Base-by-base conservation (phyloP, 495 filamentous ascomycete species). In the Penicillium cinerascens region DNA sequence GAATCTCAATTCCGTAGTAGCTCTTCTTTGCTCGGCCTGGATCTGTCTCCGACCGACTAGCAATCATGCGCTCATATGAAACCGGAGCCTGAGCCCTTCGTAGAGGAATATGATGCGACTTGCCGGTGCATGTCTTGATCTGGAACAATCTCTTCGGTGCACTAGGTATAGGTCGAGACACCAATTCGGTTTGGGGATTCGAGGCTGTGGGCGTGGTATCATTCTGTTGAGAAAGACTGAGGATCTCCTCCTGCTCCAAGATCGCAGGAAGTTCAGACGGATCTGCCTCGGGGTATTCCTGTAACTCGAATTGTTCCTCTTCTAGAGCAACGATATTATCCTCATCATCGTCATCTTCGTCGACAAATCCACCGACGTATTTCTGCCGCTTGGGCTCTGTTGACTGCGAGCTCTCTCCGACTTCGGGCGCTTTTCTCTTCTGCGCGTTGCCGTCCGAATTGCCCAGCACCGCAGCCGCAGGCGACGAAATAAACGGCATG, bases 1-100 rank as follows among this genome's bases (percentile, higher is more conserved):
- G 90, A 16, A 98, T 92, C 22, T 96, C 84, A 50, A 98, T 86
- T 7, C 93, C 93, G 67, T 92, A 98, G 64, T 88, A 97, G 64
- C 81, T 87, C 66, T 84, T 87, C 57, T 82, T 83, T n/a, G 90
- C 89, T 54, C 82, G 76, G 29, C 88, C 86, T 53, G 86, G 75
- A 53, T 79, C 83, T 5, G 80, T 81, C 33, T 72, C 80, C 3
- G 87, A 92, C 16, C 88, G 82, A 22, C 80, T 75, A 21, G 88
- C 87, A 22, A 89, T 78, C 45, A 91, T 77, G 36, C 73, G 75
- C 60, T 89, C 80, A 60, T 86, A 95, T 0, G 87, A 79, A 23
- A 83, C 64, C 4, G 71, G 58, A 3, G 61, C 64, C 9, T 70
- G 59, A 11, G 75, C 54, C 44, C 74, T 77, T 40, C 80, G 84